Evolutionary conservation across 495 filamentous ascomycete species (phyloP).

Genomic region (Penicillium steckii): DNA sequence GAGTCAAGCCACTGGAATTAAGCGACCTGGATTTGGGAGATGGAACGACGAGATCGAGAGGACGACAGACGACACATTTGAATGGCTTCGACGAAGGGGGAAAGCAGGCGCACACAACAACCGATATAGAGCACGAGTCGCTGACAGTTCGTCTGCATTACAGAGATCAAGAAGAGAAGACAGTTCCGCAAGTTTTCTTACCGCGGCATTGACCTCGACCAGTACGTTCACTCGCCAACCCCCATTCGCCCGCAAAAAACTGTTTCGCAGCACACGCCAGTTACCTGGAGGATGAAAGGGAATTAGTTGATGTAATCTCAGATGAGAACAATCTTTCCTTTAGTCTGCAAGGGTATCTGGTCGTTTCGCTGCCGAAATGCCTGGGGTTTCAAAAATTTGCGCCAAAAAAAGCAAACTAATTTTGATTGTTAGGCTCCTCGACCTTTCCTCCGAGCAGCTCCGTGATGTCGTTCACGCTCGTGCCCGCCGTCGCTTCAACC

Average conservation of each 20-base stretch:
- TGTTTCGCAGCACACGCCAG: background rate
- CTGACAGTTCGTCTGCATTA: slow-evolving; percentile 40
- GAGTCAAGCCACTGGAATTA: slow-evolving; percentile 1
- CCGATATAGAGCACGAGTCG: slow-evolving; percentile 22
- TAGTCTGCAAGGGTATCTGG: background rate
- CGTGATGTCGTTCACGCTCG: slow-evolving; percentile 98
- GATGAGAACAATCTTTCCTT: background rate
- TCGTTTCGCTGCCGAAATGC: background rate
- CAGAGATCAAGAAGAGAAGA: slow-evolving; percentile 98
- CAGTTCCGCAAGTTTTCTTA: slow-evolving; percentile 99
- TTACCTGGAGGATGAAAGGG: background rate
- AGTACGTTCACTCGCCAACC: slow-evolving; percentile 61
- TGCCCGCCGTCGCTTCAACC: slow-evolving; percentile 98
- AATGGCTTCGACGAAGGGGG: slow-evolving; percentile 22
- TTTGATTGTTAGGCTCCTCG: slow-evolving; percentile 69
- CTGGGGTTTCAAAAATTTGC: slow-evolving; percentile 21
- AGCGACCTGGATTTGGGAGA: slow-evolving; percentile 2
- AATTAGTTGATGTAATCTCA: background rate
- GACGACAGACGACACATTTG: slow-evolving; percentile 6
- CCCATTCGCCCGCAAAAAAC: slow-evolving; percentile 40
- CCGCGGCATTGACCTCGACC: slow-evolving; percentile 98
- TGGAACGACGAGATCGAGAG: slow-evolving; percentile 9
- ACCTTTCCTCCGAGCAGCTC: slow-evolving; percentile 97
- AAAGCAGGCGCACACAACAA: slow-evolving; percentile 21
- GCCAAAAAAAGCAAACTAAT: slow-evolving; percentile 19